Evolutionary conservation across 164 flowering plant genomes (phyloP).

Genomic region (Nymphaea colorata): DNA sequence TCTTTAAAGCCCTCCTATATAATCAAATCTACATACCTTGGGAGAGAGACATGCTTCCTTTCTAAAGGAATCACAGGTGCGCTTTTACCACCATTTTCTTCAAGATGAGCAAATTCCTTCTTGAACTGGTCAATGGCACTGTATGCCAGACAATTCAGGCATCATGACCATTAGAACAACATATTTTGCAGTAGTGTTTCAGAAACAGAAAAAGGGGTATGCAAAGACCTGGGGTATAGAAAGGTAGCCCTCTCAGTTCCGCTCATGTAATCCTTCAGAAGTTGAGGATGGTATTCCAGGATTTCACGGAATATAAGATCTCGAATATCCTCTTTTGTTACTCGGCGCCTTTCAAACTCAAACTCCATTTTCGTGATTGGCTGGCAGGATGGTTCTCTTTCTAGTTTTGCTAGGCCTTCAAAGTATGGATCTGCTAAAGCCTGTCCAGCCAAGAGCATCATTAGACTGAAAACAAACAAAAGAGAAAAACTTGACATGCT

Average conservation of each 20-base stretch:
- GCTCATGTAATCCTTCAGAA: slow-evolving; percentile 62
- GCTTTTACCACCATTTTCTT: slow-evolving; percentile 70
- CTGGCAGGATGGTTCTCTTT: slow-evolving; percentile 84
- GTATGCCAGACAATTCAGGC: slow-evolving; percentile 7
- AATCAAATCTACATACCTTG: slow-evolving; percentile 35
- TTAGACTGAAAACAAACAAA: too few species aligned
- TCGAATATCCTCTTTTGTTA: slow-evolving; percentile 80
- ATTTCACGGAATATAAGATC: slow-evolving; percentile 81
- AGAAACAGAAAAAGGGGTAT: not conserved
- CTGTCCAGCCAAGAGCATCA: slow-evolving; percentile 17
- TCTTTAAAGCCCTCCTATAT: not conserved
- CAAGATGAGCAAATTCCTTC: slow-evolving; percentile 87
- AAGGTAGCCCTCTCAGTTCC: slow-evolving; percentile 79
- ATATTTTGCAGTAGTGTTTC: not conserved
- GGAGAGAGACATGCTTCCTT: slow-evolving; percentile 82
- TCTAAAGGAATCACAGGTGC: slow-evolving; percentile 62
- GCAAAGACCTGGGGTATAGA: slow-evolving; percentile 72
- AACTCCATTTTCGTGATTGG: slow-evolving; percentile 82
- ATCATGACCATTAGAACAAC: not conserved
- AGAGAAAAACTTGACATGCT: too few species aligned
- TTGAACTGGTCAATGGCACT: slow-evolving; percentile 88
- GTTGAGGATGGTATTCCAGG: slow-evolving; percentile 86
- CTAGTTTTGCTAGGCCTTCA: slow-evolving; percentile 67
- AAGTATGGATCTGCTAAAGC: slow-evolving; percentile 91
- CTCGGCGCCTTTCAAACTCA: slow-evolving; percentile 84